Evolutionary conservation across 441 rosid species (phyloP).

Genomic region (Isatis lusitanica): DNA sequence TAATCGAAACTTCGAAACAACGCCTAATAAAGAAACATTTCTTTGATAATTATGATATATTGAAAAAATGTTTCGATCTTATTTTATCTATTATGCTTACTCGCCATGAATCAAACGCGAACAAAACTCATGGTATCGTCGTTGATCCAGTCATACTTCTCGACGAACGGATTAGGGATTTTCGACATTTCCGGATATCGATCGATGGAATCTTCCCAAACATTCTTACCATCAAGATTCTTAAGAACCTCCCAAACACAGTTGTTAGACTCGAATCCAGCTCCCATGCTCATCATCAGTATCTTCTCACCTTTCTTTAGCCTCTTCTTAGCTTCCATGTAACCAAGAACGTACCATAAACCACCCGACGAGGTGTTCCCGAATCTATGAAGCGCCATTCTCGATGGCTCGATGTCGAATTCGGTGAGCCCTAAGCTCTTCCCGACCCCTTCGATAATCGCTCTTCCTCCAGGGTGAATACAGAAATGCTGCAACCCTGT

Average conservation of each 20-base stretch:
- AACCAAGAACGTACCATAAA: slow-evolving; percentile 50
- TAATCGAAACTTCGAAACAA: slow-evolving; percentile 9
- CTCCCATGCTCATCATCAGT: slow-evolving; percentile 46
- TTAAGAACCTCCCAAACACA: slow-evolving; percentile 54
- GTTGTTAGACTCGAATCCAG: slow-evolving; percentile 48
- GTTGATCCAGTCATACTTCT: slow-evolving; percentile 56
- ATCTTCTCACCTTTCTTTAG: slow-evolving; percentile 43
- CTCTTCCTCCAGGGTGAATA: slow-evolving; percentile 53
- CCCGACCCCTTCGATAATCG: slow-evolving; percentile 44
- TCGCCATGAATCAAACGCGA: slow-evolving; percentile 26
- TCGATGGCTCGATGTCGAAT: slow-evolving; percentile 45
- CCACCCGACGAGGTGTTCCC: slow-evolving; percentile 49
- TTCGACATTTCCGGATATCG: slow-evolving; percentile 41
- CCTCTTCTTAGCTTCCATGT: slow-evolving; percentile 49
- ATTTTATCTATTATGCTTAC: not conserved
- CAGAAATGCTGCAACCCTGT: slow-evolving; percentile 49
- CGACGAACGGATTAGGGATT: slow-evolving; percentile 42
- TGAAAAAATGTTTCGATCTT: not conserved
- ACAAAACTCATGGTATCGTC: slow-evolving; percentile 36
- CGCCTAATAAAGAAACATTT: slow-evolving; percentile 10
- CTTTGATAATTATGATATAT: not conserved
- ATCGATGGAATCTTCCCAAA: slow-evolving; percentile 53
- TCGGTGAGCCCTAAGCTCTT: slow-evolving; percentile 44
- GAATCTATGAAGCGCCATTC: slow-evolving; percentile 46
- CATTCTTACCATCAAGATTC: slow-evolving; percentile 46